These are phyloP conservation scores for Aspergillus saccharolyticus DNA, from an alignment of 495 filamentous ascomycete species.

Conservation along the genomic window DNA sequence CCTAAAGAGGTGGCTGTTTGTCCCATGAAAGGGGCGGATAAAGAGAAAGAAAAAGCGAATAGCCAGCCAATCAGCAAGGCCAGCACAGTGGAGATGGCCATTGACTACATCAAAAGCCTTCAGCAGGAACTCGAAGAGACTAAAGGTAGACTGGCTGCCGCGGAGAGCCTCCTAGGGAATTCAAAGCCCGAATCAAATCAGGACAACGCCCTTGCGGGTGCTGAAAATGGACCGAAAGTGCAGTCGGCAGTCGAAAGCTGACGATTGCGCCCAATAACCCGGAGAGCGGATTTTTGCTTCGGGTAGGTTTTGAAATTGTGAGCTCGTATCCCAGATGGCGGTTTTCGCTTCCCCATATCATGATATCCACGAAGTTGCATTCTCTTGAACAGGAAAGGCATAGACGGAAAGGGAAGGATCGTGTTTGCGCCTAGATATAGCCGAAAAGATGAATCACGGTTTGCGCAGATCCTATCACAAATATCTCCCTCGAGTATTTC, in stretches of 20 bases:
- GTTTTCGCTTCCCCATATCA: not conserved
- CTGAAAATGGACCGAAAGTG: not conserved
- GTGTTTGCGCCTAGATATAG: not conserved
- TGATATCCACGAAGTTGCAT: not conserved
- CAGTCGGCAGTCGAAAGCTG: not conserved
- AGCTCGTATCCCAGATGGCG: not conserved
- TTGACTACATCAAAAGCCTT: slow-evolving; percentile 86
- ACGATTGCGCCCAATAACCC: not conserved
- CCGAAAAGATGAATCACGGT: too few relatives aligned
- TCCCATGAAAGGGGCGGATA: slow-evolving; percentile 34
- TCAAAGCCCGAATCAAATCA: not conserved
- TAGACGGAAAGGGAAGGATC: not conserved
- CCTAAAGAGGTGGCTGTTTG: slow-evolving; percentile 31
- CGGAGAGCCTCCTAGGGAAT: slow-evolving; percentile 51
- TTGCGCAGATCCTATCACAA: too few relatives aligned
- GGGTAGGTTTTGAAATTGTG: not conserved
- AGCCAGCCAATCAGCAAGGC: slow-evolving; percentile 79
- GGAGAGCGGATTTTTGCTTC: not conserved
- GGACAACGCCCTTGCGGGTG: not conserved
- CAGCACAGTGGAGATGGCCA: slow-evolving; percentile 91
- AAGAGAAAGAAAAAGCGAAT: slow-evolving; percentile 41
- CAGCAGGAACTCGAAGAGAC: slow-evolving; percentile 68
- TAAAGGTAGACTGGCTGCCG: slow-evolving; percentile 57
- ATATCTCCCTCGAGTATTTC: not conserved
- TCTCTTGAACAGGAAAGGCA: not conserved